These are phyloP conservation scores for Tricholoma flavovirens DNA, from an alignment of 768 basidiomycete genomes.

Conservation along the genomic window DNA sequence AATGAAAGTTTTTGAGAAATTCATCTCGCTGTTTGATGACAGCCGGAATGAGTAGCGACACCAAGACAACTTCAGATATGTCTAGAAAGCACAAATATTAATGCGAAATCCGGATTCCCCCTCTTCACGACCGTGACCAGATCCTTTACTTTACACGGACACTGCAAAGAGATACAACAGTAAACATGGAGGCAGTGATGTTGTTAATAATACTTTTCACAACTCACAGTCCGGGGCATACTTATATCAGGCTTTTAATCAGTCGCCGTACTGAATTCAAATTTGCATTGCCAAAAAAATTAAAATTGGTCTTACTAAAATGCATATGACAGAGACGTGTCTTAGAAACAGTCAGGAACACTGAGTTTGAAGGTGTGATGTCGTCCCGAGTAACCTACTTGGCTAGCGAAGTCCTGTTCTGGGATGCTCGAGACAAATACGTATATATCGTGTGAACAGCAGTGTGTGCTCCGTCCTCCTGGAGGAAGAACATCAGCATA, in stretches of 20 bases:
- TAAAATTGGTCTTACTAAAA: too few species aligned
- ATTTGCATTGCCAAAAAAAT: too few species aligned
- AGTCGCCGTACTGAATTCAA: too few species aligned
- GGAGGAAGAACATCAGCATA: slow-evolving; percentile 1
- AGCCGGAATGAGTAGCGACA: slow-evolving; percentile 2
- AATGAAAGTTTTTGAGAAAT: slow-evolving; percentile 36
- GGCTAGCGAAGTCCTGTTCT: slow-evolving; percentile 20
- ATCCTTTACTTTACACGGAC: too few species aligned
- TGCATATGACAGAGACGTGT: too few species aligned
- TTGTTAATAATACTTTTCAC: too few species aligned
- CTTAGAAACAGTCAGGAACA: neutral
- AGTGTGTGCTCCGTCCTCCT: slow-evolving; percentile 57
- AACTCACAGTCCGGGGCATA: too few species aligned
- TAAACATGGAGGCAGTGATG: neutral
- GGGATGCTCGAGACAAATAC: slow-evolving; percentile 35
- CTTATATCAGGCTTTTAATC: too few species aligned
- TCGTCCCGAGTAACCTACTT: neutral
- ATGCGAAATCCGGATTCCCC: too few species aligned
- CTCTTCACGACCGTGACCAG: too few species aligned
- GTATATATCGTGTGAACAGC: slow-evolving; percentile 52
- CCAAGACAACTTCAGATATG: neutral
- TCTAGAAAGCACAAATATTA: too few species aligned
- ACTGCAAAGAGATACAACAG: too few species aligned
- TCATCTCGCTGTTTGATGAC: slow-evolving; percentile 36
- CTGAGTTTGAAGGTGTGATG: neutral